Evolutionary conservation across 2,329 filamentous ascomycete genomes (phyloP).

Genomic region (Fusarium sororula): DNA sequence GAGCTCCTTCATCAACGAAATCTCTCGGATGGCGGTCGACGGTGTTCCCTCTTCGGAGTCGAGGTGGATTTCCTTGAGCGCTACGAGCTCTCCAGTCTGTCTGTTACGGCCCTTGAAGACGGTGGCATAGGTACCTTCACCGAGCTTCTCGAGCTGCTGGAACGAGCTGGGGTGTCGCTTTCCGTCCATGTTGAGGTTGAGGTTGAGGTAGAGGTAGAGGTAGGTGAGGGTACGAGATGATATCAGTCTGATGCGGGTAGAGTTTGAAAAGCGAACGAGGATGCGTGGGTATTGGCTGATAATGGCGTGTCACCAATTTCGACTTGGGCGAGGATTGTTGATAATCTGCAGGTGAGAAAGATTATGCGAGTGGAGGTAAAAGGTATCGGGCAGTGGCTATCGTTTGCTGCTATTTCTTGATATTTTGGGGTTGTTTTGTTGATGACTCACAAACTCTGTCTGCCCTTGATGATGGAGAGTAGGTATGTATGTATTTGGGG

Average conservation of each 20-base stretch:
- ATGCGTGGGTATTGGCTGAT: slow-evolving; percentile 2
- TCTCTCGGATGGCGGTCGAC: slow-evolving; percentile 96
- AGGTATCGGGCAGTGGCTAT: background rate
- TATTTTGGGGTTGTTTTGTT: slow-evolving; percentile 4
- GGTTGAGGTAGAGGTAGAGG: slow-evolving; percentile 21
- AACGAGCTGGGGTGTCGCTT: slow-evolving; percentile 95
- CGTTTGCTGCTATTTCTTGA: slow-evolving; percentile 8
- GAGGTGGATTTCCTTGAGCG: slow-evolving; percentile 97
- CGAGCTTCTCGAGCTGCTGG: slow-evolving; percentile 98
- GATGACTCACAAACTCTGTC: slow-evolving; percentile 8
- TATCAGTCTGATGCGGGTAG: background rate
- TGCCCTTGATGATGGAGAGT: background rate
- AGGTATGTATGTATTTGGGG: background rate
- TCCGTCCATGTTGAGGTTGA: slow-evolving; percentile 76
- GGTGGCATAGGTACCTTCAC: slow-evolving; percentile 98
- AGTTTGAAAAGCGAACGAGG: slow-evolving; percentile 6
- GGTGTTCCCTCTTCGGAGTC: slow-evolving; percentile 98
- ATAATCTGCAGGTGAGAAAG: background rate
- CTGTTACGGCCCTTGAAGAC: slow-evolving; percentile 99
- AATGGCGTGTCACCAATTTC: slow-evolving; percentile 27
- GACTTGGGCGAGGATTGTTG: background rate
- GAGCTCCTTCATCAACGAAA: slow-evolving; percentile 98
- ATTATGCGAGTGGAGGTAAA: background rate
- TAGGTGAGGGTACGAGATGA: background rate
- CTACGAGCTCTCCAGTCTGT: slow-evolving; percentile 95